These are phyloP conservation scores for Coniophora puteana DNA, from an alignment of 1,284 basidiomycete genomes.

Conservation along the genomic window DNA sequence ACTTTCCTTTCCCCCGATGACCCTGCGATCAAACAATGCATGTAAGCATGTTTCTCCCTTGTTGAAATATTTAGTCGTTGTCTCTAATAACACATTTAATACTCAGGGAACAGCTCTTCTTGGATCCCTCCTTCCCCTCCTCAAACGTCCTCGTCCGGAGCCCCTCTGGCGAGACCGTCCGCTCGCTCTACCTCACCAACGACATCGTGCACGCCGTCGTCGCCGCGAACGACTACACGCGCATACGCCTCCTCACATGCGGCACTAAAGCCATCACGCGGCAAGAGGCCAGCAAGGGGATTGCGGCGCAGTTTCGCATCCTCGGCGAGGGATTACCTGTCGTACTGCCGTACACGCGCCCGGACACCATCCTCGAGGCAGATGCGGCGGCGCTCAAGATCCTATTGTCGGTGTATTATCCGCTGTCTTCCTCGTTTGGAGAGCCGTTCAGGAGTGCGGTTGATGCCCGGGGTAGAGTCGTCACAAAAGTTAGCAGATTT, in stretches of 20 bases:
- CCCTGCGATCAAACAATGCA: slow-evolving; percentile 64
- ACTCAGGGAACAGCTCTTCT: slow-evolving; percentile 69
- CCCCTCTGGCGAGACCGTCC: slow-evolving; percentile 71
- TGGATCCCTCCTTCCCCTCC: slow-evolving; percentile 73
- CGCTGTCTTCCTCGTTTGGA: slow-evolving; percentile 60
- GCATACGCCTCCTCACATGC: slow-evolving; percentile 84
- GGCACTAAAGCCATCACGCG: slow-evolving; percentile 85
- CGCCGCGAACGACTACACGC: slow-evolving; percentile 79
- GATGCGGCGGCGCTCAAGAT: slow-evolving; percentile 60
- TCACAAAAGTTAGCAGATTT: slow-evolving; percentile 4
- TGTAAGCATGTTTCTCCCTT: slow-evolving; percentile 43
- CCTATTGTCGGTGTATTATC: slow-evolving; percentile 77
- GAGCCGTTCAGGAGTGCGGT: slow-evolving; percentile 53
- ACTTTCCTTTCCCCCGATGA: slow-evolving; percentile 75
- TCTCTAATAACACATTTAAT: slow-evolving; percentile 1
- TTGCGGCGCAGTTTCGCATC: slow-evolving; percentile 69
- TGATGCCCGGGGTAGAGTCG: slow-evolving; percentile 45
- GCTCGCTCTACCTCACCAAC: slow-evolving; percentile 90
- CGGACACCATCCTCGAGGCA: slow-evolving; percentile 58
- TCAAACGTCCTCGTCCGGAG: slow-evolving; percentile 86
- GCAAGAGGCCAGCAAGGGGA: slow-evolving; percentile 56
- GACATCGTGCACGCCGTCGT: slow-evolving; percentile 80
- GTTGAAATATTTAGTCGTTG: slow-evolving; percentile 2
- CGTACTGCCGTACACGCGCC: slow-evolving; percentile 76
- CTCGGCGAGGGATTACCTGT: slow-evolving; percentile 85